phyloP scores from a whole-genome alignment of 78 protist genomes.

The Salpingoeca rosetta region DNA sequence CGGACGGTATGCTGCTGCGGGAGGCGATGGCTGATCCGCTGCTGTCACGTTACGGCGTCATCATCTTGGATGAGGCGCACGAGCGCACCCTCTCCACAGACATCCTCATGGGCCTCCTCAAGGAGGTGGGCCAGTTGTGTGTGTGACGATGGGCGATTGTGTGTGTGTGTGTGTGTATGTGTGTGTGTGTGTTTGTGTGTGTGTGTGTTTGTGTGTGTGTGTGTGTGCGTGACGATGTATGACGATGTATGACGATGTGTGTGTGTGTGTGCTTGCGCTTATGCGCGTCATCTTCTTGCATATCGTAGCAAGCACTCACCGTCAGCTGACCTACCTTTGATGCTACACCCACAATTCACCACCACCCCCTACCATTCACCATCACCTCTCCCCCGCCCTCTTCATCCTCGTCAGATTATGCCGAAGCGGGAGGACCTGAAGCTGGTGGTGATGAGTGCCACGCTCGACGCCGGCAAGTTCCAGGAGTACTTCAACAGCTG shows the following conservation, averaged over 20 bases:
- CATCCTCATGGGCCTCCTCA: slow-evolving; percentile 88
- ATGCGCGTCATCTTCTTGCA: no score
- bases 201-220: no score
- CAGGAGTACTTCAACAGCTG: slow-evolving; percentile 80
- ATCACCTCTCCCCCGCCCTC: not conserved
- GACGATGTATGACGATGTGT: no score
- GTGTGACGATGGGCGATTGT: not conserved
- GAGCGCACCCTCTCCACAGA: slow-evolving; percentile 99
- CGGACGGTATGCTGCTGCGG: slow-evolving; percentile 98
- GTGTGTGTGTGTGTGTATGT: not conserved
- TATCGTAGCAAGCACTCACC: no score
- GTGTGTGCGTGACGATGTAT: no score
- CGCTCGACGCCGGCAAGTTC: slow-evolving; percentile 97
- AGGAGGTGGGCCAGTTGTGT: no score
- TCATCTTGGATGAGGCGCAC: slow-evolving; percentile 99
- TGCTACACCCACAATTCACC: no score
- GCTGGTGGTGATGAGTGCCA: slow-evolving; percentile 94
- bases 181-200: no score
- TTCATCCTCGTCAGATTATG: not conserved
- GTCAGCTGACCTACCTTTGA: no score
- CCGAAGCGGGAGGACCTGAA: slow-evolving; percentile 67
- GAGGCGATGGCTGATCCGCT: slow-evolving; percentile 94
- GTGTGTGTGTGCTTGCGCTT: no score
- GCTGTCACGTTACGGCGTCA: slow-evolving; percentile 56
- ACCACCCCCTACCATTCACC: no score